Evolutionary conservation across 208 protist species (phyloP), one percentile per base, ranked within the genome.

Genomic region (Leishmania aethiopica): DNA sequence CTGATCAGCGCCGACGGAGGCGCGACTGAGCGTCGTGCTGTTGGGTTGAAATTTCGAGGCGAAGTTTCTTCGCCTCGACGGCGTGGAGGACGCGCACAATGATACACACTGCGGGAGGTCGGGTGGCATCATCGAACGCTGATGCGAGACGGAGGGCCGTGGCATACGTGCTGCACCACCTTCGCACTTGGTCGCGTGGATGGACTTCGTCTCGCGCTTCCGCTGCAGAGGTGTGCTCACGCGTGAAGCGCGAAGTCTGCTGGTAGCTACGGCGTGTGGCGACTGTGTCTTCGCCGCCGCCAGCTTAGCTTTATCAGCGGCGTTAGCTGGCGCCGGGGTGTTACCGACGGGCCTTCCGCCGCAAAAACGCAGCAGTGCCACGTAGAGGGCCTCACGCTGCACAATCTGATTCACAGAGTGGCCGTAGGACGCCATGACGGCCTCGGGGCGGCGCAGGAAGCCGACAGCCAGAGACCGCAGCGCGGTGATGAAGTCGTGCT

Each of bases 311-410:
- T 40, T 7, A 8, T 62, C 60, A 10, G 69, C 11, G 8, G 37
- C 53, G 49, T 15, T 78, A 32, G n/a, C 42, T 7, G 19, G 15
- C 22, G 81, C n/a, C 0, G 67, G 75, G 7, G 66, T 76, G 67
- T 47, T 78, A 42, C 80, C 75, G 19, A 80, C 1, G 1, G 86
- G 67, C 42, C 85, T 78, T 10, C 76, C 79, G n/a, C 81, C 82
- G 62, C 84, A 77, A 35, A 75, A 5, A 11, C 85, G 80, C 45
- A 91, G 79, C 78, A 91, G 77, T 2, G 70, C 84, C 3, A 85
- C n/a, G 78, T 86, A 84, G 17, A 86, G 75, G 1, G 78, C 70
- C 75, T 88, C 84, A 71, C 84, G 75, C 72, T 88, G 67, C 66
- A 88, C 73, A 13, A 88, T 32, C 17, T 59, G 64, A 25, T 60